phyloP scores from a whole-genome alignment of 257 asterid species.

The Solanum piurae region DNA sequence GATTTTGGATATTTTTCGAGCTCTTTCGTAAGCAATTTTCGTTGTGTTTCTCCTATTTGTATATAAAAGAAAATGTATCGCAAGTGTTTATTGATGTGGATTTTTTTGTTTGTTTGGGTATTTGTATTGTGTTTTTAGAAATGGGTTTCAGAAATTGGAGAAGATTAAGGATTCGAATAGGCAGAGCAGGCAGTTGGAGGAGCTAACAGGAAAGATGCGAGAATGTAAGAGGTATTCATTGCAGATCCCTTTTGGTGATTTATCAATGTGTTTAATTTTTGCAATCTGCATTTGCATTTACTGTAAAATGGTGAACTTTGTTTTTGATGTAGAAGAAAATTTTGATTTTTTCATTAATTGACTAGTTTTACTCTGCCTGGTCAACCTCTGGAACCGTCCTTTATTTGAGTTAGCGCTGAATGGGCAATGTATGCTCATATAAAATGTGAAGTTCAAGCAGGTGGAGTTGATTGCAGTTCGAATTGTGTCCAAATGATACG shows the following conservation, averaged over 20 bases:
- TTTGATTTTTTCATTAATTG: not conserved
- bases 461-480: not conserved
- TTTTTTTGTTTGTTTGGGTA: not conserved
- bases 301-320: not conserved
- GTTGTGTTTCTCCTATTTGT: not conserved
- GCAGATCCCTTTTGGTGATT: not conserved
- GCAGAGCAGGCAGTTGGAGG: constrained; percentile 94
- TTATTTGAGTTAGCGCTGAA: not conserved
- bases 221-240: constrained; percentile 80
- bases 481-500: not conserved
- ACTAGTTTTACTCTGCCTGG: not conserved
- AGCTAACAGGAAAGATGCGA: constrained; percentile 93
- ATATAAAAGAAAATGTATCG: not conserved
- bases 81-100: not conserved
- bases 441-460: not conserved
- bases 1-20: constrained; percentile 77
- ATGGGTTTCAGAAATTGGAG: constrained; percentile 97
- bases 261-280: not conserved
- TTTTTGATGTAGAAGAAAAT: not conserved
- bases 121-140: constrained; percentile 31
- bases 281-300: not conserved
- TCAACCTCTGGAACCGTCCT: not conserved
- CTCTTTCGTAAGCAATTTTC: constrained; percentile 61
- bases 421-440: not conserved
- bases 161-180: constrained; percentile 85